Percentiles rank a stretch among this genome's conserved stretches.
phyloP scores from a whole-genome alignment of 306 rosid genomes.

The Lupinus albus region DNA sequence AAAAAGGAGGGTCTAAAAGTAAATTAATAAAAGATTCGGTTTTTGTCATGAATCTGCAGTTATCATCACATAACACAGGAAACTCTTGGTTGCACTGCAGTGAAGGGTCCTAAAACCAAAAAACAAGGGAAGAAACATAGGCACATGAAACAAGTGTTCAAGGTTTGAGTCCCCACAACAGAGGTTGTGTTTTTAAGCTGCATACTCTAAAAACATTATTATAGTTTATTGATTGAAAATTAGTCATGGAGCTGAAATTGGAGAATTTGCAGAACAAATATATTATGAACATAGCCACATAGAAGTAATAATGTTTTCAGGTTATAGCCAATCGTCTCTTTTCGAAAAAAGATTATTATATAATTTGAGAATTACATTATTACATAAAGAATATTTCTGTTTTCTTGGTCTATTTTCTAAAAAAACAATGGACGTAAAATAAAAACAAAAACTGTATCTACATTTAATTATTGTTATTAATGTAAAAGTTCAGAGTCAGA shows the following conservation, averaged over 20 bases:
- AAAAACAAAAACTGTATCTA: no score
- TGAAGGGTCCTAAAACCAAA: slow-evolving; percentile 46
- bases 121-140: slow-evolving; percentile 37
- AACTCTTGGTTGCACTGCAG: slow-evolving; percentile 41
- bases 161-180: slow-evolving; percentile 39
- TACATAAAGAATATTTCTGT: no score
- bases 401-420: no score
- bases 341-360: slow-evolving; percentile 23
- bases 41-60: slow-evolving; percentile 41
- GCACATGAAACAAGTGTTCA: slow-evolving; percentile 50
- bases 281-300: slow-evolving; percentile 53
- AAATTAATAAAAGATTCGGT: slow-evolving; percentile 49
- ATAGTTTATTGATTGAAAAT: slow-evolving; percentile 31
- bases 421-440: no score
- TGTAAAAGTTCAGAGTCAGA: no score
- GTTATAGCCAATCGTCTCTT: slow-evolving; percentile 59
- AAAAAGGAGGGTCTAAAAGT: slow-evolving; percentile 43
- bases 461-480: no score
- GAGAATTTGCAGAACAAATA: slow-evolving; percentile 44
- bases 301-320: slow-evolving; percentile 41
- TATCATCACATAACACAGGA: slow-evolving; percentile 38
- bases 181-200: slow-evolving; percentile 34
- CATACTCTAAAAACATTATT: slow-evolving; percentile 26
- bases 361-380: background rate
- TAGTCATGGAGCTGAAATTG: slow-evolving; percentile 44